These are phyloP conservation scores for Saccharomyces hybrid DNA, from an alignment of 1,139 yeast genomes.

Conservation along the genomic window DNA sequence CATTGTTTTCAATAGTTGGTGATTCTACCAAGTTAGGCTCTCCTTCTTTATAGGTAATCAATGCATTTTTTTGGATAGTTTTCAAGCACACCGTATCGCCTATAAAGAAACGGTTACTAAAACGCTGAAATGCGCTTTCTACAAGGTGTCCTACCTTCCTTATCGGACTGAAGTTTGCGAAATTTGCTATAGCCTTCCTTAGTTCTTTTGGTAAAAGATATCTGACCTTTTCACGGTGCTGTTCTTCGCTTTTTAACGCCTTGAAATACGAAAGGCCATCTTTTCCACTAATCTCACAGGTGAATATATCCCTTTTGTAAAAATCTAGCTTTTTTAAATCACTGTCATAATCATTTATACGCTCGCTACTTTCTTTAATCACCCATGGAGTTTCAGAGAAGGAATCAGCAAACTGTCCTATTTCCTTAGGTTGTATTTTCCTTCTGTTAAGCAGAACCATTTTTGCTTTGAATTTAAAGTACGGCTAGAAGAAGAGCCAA, in stretches of 20 bases:
- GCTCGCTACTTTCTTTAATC: slow-evolving; percentile 75
- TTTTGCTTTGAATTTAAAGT: background rate
- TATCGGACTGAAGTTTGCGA: slow-evolving; percentile 50
- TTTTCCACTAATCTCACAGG: slow-evolving; percentile 85
- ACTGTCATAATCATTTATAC: slow-evolving; percentile 64
- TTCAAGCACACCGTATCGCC: background rate
- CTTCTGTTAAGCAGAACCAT: slow-evolving; percentile 60
- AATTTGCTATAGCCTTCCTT: slow-evolving; percentile 72
- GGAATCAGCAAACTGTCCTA: slow-evolving; percentile 42
- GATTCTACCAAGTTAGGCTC: background rate
- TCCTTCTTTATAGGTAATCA: background rate
- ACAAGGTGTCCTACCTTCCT: background rate
- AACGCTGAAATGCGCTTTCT: background rate
- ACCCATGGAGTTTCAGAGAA: slow-evolving; percentile 50
- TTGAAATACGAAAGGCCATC: slow-evolving; percentile 76
- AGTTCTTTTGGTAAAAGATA: slow-evolving; percentile 73
- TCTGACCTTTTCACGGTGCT: slow-evolving; percentile 57
- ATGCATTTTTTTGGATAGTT: background rate
- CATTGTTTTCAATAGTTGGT: background rate
- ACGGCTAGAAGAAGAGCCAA: background rate
- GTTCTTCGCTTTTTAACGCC: slow-evolving; percentile 61
- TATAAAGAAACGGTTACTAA: background rate
- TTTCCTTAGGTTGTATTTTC: slow-evolving; percentile 46
- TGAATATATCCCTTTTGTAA: slow-evolving; percentile 61
- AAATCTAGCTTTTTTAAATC: slow-evolving; percentile 58